Evolutionary conservation across 2,329 filamentous ascomycete genomes (phyloP), one percentile per base, ranked within the genome.

Genomic region (Trichoderma simmonsii): DNA sequence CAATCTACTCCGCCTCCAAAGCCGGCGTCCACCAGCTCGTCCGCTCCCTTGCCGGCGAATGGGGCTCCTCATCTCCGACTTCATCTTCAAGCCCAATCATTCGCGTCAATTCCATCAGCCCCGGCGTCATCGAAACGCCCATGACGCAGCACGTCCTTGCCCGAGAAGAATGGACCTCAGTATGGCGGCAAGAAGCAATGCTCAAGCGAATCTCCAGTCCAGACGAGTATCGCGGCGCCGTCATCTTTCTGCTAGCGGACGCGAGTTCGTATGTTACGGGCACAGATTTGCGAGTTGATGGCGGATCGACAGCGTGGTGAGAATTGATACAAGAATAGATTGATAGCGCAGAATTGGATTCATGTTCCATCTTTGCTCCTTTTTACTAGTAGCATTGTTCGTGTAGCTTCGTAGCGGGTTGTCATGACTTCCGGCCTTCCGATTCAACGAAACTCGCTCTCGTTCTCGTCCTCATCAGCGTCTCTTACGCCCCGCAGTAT

Each of bases 1-100:
- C 83, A 6, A 82, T 80, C 0, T 89, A 89, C 79, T 88, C 88
- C 76, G 81, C 85, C 0, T 87, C 85, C 71, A 89, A 89, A 78
- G 83, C 86, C 0, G 86, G 84, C 0, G 83, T 88, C 3, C 83
- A 86, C 56, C 86, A 88, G 75, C 81, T 88, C 1, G 80, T 81
- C 1, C 82, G 86, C 28, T 85, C 81, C 11, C 78, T 88, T 32
- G 85, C 87, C 0, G 86, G 86, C 74, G 87, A 88, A 77, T 88
- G 83, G 86, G 85, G 70, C 4, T 63, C 54, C 4, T 89, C 14
- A 89, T 89, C 75, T 84, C 83, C 57, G 30, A 57, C 57, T 39
- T 70, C 36, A 34, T 18, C 54, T 57, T 12, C 57, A 21, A 32
- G n/a, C 2, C 57, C 57, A 34, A 1, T 34, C 57, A 60, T 60